These are phyloP conservation scores for Arthrobotrys sinensis DNA, from an alignment of 2,329 filamentous ascomycete genomes.

Conservation along the genomic window DNA sequence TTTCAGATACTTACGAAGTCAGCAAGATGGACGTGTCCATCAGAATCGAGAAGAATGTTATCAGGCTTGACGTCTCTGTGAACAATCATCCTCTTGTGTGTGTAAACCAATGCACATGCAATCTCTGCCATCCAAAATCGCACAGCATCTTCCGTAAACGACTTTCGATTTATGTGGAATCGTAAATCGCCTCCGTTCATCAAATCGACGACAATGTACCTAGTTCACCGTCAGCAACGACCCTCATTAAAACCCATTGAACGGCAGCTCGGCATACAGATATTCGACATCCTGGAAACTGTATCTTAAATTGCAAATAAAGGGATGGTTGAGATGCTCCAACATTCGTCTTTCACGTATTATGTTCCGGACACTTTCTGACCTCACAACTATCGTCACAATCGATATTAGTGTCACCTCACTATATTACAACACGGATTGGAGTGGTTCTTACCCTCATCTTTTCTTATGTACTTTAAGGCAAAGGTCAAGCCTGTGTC, in stretches of 20 bases:
- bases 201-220: conserved; percentile 93
- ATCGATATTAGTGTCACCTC: conserved; percentile 25
- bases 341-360: conserved; percentile 98
- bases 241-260: background rate
- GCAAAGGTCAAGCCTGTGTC: conserved; percentile 95
- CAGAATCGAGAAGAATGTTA: conserved; percentile 87
- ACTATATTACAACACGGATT: background rate
- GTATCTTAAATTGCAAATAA: conserved; percentile 97
- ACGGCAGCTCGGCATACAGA: conserved; percentile 76
- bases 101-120: conserved; percentile 89
- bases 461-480: conserved; percentile 97
- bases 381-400: conserved; percentile 82
- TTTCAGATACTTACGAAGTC: conserved; percentile 81
- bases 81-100: conserved; percentile 88
- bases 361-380: conserved; percentile 97
- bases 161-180: conserved; percentile 98
- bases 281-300: conserved; percentile 99
- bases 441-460: conserved; percentile 80
- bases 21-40: conserved; percentile 95
- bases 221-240: conserved; percentile 67
- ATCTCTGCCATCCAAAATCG: conserved; percentile 97
- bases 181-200: conserved; percentile 98
- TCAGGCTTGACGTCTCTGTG: conserved; percentile 94
- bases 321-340: conserved; percentile 96
- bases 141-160: conserved; percentile 96